Conservation (phyloP, 106 monocot genomes). For the Posidonia australis region DNA sequence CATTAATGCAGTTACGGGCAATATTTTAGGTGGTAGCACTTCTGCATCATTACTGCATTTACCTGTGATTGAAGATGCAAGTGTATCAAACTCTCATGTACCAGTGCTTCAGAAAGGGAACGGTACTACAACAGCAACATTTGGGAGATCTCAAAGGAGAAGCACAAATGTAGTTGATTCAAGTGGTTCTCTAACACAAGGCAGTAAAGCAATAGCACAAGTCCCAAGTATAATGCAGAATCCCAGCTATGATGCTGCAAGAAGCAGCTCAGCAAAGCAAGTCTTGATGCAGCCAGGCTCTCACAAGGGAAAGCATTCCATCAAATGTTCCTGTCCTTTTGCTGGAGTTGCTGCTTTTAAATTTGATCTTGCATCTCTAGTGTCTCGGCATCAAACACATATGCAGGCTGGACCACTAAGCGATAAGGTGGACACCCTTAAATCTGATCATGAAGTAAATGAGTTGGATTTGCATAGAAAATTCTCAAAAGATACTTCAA, state of each 20-base stretch:
- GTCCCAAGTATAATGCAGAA: slow-evolving; percentile 14
- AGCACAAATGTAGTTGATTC: slow-evolving; percentile 14
- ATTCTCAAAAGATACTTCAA: slow-evolving; percentile 14
- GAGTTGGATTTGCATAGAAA: slow-evolving; percentile 7
- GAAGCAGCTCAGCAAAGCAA: slow-evolving; percentile 18
- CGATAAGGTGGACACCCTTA: slow-evolving; percentile 15
- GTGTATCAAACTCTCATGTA: slow-evolving; percentile 16
- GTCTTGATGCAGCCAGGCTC: slow-evolving; percentile 2
- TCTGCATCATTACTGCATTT: slow-evolving; percentile 58
- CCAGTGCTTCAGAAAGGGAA: slow-evolving; percentile 11
- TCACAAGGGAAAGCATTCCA: slow-evolving; percentile 34
- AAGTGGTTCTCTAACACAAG: slow-evolving; percentile 8
- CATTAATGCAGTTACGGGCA: slow-evolving; percentile 33
- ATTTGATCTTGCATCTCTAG: slow-evolving; percentile 70
- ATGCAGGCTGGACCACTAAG: slow-evolving; percentile 1
- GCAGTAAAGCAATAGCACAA: slow-evolving; percentile 24
- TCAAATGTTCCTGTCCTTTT: slow-evolving; percentile 73
- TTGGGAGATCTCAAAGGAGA: slow-evolving; percentile 12
- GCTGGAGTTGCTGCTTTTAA: slow-evolving; percentile 63
- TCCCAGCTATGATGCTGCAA: slow-evolving; percentile 21
- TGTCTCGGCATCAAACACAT: slow-evolving; percentile 20
- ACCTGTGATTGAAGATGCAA: slow-evolving; percentile 50
- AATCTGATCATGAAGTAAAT: slow-evolving; percentile 10
- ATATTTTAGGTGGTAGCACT: slow-evolving; percentile 52
- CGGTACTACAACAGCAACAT: not conserved